Base-by-base conservation (phyloP, 2,329 filamentous ascomycete genomes). In the Ophiostoma populinum region DNA sequence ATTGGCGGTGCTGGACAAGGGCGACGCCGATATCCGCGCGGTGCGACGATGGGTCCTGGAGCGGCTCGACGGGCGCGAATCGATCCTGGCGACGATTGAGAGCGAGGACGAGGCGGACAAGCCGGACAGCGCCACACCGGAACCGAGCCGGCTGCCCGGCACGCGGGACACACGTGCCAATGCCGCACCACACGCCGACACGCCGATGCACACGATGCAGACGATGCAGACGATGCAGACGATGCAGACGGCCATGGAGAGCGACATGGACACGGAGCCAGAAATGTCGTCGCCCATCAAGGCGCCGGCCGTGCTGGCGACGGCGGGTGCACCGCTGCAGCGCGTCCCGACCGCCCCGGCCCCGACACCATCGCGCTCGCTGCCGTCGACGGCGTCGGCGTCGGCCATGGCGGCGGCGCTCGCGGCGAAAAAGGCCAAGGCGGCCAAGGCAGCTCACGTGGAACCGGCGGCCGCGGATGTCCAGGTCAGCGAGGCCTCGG, bases 1-100 rank as follows among this genome's bases (percentile, higher is more conserved):
- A 5, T 59, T 94, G n/a, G 57, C 65, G 12, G 92, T 92, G 46
- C 60, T 95, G 36, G 86, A 95, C 51, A 78, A 72, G 49, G 69
- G 67, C 32, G 80, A 90, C 53, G 81, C 81, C 11, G 86, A 93
- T 53, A 82, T 67, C 15, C 70, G 65, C 59, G 62, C 57, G 41
- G 58, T 77, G 37, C 58, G 72, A 37, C 60, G 60, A 50, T 78
- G 73, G 73, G 75, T 72, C 1, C 75, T 70, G 2, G 78, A 85
- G 53, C 63, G 75, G 19, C 56, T 80, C 13, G 74, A 81, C 35
- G 73, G 75, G 19, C 63, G 67, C 24, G 67, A 75, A 26, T 56
- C 58, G 19, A 55, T 61, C 18, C 58, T 63, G 4, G 61, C 65
- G 32, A 62, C 56, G 2, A 43, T 49, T 16, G 53, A 55, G 40